Percentiles rank a stretch among this genome's conserved stretches.
Conservation (phyloP, 345 rosid species). For the Salix caprea region DNA sequence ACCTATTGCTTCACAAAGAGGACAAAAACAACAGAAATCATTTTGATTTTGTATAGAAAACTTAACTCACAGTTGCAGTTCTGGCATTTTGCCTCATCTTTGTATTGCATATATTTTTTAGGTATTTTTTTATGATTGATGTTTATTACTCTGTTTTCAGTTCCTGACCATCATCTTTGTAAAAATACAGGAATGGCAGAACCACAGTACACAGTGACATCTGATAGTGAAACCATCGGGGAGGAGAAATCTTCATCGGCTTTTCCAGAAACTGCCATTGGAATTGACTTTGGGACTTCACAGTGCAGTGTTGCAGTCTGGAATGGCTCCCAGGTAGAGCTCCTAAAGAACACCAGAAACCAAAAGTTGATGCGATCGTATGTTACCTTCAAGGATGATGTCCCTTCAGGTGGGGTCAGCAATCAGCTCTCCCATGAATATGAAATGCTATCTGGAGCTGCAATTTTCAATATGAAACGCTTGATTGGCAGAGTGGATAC, state of each 20-base stretch:
- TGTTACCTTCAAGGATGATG: slow-evolving; percentile 74
- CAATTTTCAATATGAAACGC: slow-evolving; percentile 90
- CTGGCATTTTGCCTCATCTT: not conserved
- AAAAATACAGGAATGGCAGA: slow-evolving; percentile 64
- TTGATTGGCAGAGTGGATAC: slow-evolving; percentile 82
- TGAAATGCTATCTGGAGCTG: slow-evolving; percentile 73
- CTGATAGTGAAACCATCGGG: slow-evolving; percentile 72
- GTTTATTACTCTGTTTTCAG: not conserved
- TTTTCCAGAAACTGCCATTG: slow-evolving; percentile 72
- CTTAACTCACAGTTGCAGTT: not conserved
- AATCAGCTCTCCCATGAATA: slow-evolving; percentile 65
- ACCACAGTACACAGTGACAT: slow-evolving; percentile 70
- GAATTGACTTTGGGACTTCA: slow-evolving; percentile 85
- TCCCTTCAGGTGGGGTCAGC: slow-evolving; percentile 73
- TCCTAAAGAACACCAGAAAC: slow-evolving; percentile 67
- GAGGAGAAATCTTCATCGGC: slow-evolving; percentile 64
- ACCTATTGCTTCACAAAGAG: not conserved
- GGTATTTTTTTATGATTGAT: not conserved
- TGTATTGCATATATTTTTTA: not conserved
- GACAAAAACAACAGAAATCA: not conserved
- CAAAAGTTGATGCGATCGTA: slow-evolving; percentile 69
- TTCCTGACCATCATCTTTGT: not conserved
- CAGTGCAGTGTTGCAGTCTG: slow-evolving; percentile 80
- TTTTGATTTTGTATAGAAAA: not conserved
- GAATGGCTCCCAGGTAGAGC: slow-evolving; percentile 81